Conservation (phyloP, 164 flowering plant genomes). For the Paratinospora sagittata region DNA sequence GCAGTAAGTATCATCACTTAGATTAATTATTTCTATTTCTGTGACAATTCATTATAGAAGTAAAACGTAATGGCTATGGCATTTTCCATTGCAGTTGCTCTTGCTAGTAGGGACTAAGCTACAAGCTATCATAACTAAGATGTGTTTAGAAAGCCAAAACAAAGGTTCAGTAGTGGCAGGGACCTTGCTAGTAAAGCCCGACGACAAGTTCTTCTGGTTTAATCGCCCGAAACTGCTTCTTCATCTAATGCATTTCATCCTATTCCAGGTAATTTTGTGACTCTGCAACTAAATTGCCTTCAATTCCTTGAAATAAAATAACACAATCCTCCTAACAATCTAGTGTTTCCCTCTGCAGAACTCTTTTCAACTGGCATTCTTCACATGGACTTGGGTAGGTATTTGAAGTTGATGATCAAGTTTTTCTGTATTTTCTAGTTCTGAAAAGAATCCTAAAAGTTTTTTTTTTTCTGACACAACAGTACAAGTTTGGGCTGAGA, state of each 20-base stretch:
- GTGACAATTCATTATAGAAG: background rate
- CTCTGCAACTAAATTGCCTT: background rate
- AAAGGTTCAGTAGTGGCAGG: slow-evolving; percentile 41
- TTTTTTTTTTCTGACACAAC: slow-evolving; percentile 12
- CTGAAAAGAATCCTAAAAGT: background rate
- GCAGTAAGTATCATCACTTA: slow-evolving; percentile 27
- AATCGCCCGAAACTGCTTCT: slow-evolving; percentile 44
- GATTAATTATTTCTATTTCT: background rate
- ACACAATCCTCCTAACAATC: background rate
- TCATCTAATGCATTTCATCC: slow-evolving; percentile 46
- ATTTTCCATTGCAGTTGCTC: slow-evolving; percentile 30
- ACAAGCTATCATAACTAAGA: slow-evolving; percentile 53
- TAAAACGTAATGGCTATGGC: background rate
- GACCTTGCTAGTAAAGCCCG: slow-evolving; percentile 52
- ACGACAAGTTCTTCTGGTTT: slow-evolving; percentile 61
- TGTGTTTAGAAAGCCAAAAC: slow-evolving; percentile 45
- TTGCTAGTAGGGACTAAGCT: slow-evolving; percentile 58
- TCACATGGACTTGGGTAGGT: no score
- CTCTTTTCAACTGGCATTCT: no score
- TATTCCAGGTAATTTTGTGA: slow-evolving; percentile 47
- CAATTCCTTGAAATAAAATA: background rate
- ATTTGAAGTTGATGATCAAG: background rate
- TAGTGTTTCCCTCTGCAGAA: slow-evolving; percentile 38
- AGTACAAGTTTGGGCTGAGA: slow-evolving; percentile 55
- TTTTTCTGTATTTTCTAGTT: background rate